Conservation (phyloP, 2,329 filamentous ascomycete genomes). For the Aureobasidium zeae region DNA sequence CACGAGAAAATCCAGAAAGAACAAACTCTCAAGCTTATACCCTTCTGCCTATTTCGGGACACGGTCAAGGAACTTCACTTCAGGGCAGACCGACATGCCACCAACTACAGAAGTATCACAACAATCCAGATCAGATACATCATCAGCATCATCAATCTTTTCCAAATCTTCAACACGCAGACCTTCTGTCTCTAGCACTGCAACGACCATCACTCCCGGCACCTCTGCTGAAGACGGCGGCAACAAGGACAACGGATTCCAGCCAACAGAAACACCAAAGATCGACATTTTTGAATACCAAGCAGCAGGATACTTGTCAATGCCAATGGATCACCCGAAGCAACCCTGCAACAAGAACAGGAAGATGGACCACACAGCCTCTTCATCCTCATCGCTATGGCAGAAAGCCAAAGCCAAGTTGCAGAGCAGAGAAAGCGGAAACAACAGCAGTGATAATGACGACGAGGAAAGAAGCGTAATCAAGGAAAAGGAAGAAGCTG, state of each 20-base stretch:
- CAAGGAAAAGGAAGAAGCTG: slow-evolving; percentile 10
- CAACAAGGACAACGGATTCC: not conserved
- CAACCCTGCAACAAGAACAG: not conserved
- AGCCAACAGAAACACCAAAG: not conserved
- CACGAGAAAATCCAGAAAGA: no score
- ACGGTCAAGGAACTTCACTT: no score
- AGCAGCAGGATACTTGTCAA: not conserved
- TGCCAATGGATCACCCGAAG: not conserved
- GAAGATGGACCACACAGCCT: not conserved
- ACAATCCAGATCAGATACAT: not conserved
- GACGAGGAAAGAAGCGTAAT: slow-evolving; percentile 6
- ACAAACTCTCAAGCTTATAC: no score
- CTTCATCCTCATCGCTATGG: not conserved
- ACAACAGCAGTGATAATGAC: not conserved
- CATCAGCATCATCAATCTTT: not conserved
- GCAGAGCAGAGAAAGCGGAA: not conserved
- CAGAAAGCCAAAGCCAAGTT: not conserved
- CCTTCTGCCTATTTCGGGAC: no score
- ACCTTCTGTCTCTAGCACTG: not conserved
- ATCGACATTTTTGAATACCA: slow-evolving; percentile 8
- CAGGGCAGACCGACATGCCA: no score
- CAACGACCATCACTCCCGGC: not conserved
- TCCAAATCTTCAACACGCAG: no score
- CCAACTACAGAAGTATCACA: no score
- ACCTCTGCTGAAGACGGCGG: not conserved